A percentile compares a stretch with the other conserved stretches of the same genome.
Evolutionary conservation across 164 flowering plant species (phyloP).

Genomic region (Vitis cinerea): DNA sequence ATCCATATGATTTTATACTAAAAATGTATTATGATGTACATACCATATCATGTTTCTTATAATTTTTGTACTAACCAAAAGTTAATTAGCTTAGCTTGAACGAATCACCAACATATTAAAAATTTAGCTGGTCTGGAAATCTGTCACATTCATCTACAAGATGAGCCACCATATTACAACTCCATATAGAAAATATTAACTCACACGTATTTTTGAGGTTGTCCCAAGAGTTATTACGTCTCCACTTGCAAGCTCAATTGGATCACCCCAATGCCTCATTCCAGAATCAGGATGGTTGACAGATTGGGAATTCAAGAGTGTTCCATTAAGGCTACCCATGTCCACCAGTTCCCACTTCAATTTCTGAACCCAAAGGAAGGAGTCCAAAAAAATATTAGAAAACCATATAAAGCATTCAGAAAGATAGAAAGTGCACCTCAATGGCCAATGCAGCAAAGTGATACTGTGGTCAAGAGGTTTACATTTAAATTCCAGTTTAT

Average conservation of each 20-base stretch:
- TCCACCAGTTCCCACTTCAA: slow-evolving; percentile 93
- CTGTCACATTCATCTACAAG: background rate
- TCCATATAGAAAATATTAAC: slow-evolving; percentile 17
- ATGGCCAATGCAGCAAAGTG: background rate
- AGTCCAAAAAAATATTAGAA: background rate
- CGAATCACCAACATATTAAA: no score
- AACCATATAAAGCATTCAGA: background rate
- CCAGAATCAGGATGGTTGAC: slow-evolving; percentile 60
- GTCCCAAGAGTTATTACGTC: slow-evolving; percentile 89
- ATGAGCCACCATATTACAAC: background rate
- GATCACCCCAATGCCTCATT: slow-evolving; percentile 79
- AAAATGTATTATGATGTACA: no score
- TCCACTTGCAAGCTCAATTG: slow-evolving; percentile 72
- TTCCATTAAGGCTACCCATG: slow-evolving; percentile 98
- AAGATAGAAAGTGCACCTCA: background rate
- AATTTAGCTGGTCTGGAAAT: background rate
- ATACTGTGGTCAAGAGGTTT: slow-evolving; percentile 12
- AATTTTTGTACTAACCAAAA: no score
- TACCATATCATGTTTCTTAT: no score
- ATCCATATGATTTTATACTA: no score
- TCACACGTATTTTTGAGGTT: slow-evolving; percentile 68
- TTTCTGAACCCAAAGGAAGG: slow-evolving; percentile 50
- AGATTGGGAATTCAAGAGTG: slow-evolving; percentile 66
- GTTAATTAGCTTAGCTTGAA: no score
- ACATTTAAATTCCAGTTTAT: slow-evolving; percentile 87